Percentiles rank a stretch among this genome's conserved stretches.
Conservation (phyloP, 2,329 filamentous ascomycete species). For the Penicillium freii region DNA sequence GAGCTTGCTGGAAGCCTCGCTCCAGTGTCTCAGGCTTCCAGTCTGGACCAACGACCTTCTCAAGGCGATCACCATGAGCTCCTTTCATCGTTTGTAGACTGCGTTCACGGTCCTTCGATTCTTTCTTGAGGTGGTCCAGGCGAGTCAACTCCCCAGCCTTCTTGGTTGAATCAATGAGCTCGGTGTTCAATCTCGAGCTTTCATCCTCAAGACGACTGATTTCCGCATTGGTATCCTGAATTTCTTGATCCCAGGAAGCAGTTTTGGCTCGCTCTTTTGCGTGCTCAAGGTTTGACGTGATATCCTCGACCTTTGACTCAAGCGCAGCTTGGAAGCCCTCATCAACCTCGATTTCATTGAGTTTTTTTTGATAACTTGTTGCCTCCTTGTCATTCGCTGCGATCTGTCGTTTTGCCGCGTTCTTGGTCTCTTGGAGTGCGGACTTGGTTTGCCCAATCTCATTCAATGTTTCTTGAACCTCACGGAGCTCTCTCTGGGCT, state of each 20-base stretch:
- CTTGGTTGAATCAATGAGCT: slow-evolving; percentile 78
- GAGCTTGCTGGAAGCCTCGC: slow-evolving; percentile 62
- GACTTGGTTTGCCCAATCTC: slow-evolving; percentile 72
- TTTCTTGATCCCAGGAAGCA: slow-evolving; percentile 67
- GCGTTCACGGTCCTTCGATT: slow-evolving; percentile 69
- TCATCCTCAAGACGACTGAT: slow-evolving; percentile 70
- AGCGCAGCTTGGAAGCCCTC: slow-evolving; percentile 79
- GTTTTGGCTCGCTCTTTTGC: slow-evolving; percentile 62
- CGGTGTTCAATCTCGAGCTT: slow-evolving; percentile 69
- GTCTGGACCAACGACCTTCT: slow-evolving; percentile 58
- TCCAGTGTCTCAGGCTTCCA: slow-evolving; percentile 74
- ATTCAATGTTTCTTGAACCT: slow-evolving; percentile 69
- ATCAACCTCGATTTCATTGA: slow-evolving; percentile 74
- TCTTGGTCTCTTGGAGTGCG: slow-evolving; percentile 69
- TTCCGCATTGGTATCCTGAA: slow-evolving; percentile 64
- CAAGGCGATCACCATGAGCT: slow-evolving; percentile 71
- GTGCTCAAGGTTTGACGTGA: slow-evolving; percentile 61
- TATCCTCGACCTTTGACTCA: slow-evolving; percentile 69
- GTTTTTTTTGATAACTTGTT: slow-evolving; percentile 62
- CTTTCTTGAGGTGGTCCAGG: slow-evolving; percentile 78
- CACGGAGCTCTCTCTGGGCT: slow-evolving; percentile 69
- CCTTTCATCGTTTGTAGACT: slow-evolving; percentile 74
- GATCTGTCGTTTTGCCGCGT: slow-evolving; percentile 71
- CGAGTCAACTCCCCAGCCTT: slow-evolving; percentile 79
- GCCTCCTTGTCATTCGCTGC: slow-evolving; percentile 70